Percentiles rank a stretch among this genome's conserved stretches.
phyloP scores from a whole-genome alignment of 176 grass and related monocot species.

The Poa annua region DNA sequence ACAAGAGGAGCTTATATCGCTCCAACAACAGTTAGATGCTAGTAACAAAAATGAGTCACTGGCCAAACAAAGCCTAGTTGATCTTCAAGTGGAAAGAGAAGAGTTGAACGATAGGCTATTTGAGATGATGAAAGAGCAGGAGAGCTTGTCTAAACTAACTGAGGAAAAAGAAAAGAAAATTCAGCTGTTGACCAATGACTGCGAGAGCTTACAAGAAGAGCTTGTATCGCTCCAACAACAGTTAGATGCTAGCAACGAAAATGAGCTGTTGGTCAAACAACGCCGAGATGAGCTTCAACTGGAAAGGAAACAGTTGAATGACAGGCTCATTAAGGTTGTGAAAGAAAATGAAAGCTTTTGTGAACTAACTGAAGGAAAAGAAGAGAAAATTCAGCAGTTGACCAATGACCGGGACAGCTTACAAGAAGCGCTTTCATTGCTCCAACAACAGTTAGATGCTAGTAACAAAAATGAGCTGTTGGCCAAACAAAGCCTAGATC shows the following conservation, averaged over 20 bases:
- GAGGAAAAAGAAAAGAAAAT: conserved; percentile 70
- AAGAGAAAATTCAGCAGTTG: conserved; percentile 52
- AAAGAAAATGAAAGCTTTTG: conserved; percentile 55
- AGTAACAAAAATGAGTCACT: conserved; percentile 58
- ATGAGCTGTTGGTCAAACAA: conserved; percentile 51
- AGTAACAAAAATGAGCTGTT: conserved; percentile 56
- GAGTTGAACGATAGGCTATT: conserved; percentile 55
- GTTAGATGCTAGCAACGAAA: conserved; percentile 52
- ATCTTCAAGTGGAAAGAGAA: conserved; percentile 53
- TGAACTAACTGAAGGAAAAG: conserved; percentile 52
- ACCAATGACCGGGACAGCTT: conserved; percentile 49
- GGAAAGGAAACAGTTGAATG: conserved; percentile 55
- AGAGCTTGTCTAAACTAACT: conserved; percentile 42
- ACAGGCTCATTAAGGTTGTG: conserved; percentile 47
- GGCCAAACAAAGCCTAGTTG: conserved; percentile 51
- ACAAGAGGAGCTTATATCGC: conserved; percentile 67
- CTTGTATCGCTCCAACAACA: conserved; percentile 54
- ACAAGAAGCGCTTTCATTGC: conserved; percentile 57
- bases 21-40: conserved; percentile 63
- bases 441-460: conserved; percentile 62
- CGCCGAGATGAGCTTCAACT: conserved; percentile 46
- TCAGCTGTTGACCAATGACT: conserved; percentile 45
- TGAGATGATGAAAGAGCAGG: conserved; percentile 56
- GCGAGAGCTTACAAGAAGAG: conserved; percentile 69
- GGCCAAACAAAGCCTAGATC: conserved; percentile 51